phyloP scores from a whole-genome alignment of 257 asterid species.

The Capsicum rhomboideum region DNA sequence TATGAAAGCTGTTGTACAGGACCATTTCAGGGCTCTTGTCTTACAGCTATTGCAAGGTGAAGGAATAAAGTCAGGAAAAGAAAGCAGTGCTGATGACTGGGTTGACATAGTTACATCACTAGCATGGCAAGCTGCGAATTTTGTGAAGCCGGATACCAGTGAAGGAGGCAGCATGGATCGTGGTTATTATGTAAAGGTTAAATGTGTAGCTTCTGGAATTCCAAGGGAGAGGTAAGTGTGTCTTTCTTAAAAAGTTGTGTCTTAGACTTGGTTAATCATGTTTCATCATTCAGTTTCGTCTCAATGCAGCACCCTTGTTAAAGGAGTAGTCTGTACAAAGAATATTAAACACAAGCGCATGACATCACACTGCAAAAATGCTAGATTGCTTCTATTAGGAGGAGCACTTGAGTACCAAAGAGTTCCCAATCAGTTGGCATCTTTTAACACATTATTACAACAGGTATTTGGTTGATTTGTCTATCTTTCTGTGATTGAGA shows the following conservation, averaged over 20 bases:
- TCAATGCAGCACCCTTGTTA: conserved; percentile 65
- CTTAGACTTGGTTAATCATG: background rate
- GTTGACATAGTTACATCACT: conserved; percentile 53
- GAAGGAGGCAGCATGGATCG: conserved; percentile 99
- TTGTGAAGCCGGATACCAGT: conserved; percentile 78
- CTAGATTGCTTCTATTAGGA: conserved; percentile 79
- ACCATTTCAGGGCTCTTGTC: conserved; percentile 90
- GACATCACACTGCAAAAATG: conserved; percentile 76
- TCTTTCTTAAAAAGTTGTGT: conserved; percentile 22
- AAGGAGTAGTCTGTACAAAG: conserved; percentile 90
- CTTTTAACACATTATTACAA: conserved; percentile 73
- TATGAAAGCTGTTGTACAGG: conserved; percentile 47
- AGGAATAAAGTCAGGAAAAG: conserved; percentile 39
- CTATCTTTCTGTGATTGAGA: conserved; percentile 2
- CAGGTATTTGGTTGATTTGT: conserved; percentile 39
- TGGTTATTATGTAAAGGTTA: conserved; percentile 73
- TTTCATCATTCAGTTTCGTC: background rate
- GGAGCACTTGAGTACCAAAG: conserved; percentile 93
- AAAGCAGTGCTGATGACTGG: conserved; percentile 50
- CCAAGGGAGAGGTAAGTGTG: conserved; percentile 62
- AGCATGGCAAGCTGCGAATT: conserved; percentile 90
- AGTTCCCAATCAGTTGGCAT: conserved; percentile 77
- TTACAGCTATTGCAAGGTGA: conserved; percentile 72
- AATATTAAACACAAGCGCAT: conserved; percentile 95
- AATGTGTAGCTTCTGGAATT: conserved; percentile 86